phyloP scores from a whole-genome alignment of 179 eudicot genomes.

The Gypsophila paniculata region DNA sequence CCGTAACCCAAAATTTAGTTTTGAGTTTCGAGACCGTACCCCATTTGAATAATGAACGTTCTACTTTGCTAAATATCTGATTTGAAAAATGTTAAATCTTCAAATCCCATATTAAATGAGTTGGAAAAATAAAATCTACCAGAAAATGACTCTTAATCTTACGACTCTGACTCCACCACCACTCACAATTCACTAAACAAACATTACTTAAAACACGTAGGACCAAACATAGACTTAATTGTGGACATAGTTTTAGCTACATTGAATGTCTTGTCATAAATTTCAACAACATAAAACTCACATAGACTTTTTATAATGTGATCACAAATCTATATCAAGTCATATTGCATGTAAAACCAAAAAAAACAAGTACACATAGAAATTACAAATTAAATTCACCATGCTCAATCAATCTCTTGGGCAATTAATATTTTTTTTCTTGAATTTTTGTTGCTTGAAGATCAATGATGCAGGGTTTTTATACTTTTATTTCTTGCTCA shows the following conservation, averaged over 20 bases:
- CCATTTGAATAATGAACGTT: no score
- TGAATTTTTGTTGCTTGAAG: constrained; percentile 16
- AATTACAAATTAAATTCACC: constrained; percentile 37
- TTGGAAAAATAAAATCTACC: no score
- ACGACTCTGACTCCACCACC: no score
- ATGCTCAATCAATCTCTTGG: constrained; percentile 46
- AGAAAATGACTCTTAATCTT: no score
- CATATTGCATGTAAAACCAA: constrained; percentile 20
- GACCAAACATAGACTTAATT: constrained; percentile 29
- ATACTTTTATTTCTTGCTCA: constrained; percentile 27
- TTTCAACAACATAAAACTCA: constrained; percentile 34
- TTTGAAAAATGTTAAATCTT: no score
- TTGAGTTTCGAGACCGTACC: no score
- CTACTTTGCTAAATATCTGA: no score
- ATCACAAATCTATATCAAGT: constrained; percentile 21
- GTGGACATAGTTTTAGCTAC: constrained; percentile 23
- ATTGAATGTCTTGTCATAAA: constrained; percentile 33
- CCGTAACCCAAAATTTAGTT: no score
- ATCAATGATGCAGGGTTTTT: constrained; percentile 42
- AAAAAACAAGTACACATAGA: constrained; percentile 22
- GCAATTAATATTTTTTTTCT: neutral
- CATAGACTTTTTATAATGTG: constrained; percentile 22
- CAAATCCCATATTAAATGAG: no score
- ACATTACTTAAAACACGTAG: constrained; percentile 16
- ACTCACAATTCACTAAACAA: neutral